Conservation (phyloP, 2,329 filamentous ascomycete genomes). For the Ceratocystis ficicola region DNA sequence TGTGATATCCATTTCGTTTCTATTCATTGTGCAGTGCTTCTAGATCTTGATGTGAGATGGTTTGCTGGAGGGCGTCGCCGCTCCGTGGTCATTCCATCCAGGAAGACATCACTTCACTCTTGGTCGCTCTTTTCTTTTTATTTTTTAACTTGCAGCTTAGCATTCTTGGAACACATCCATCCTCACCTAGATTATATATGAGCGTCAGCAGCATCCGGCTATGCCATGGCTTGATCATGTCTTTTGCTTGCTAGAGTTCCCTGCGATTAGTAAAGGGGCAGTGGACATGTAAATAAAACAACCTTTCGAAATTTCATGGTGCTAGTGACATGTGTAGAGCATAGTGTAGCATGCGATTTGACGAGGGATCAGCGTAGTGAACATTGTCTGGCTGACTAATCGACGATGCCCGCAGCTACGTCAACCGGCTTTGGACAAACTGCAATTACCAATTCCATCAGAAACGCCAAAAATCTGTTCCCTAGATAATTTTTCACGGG, state of each 20-base stretch:
- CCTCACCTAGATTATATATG: neutral
- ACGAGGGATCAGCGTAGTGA: neutral
- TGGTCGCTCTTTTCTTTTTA: neutral
- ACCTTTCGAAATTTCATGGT: neutral
- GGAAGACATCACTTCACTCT: neutral
- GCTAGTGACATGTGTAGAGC: neutral
- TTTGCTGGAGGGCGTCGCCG: neutral
- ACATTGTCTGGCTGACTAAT: too few species aligned
- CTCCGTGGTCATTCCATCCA: neutral
- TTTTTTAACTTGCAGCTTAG: constrained; percentile 8
- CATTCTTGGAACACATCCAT: neutral
- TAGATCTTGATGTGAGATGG: neutral
- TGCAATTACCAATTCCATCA: too few species aligned
- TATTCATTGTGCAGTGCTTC: constrained; percentile 3
- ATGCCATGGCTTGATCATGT: neutral
- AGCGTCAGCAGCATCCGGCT: neutral
- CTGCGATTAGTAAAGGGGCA: constrained; percentile 12
- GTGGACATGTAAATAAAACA: constrained; percentile 15
- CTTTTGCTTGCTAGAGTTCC: neutral
- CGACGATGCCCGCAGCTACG: too few species aligned
- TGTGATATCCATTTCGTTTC: constrained; percentile 12
- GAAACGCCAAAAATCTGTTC: too few species aligned
- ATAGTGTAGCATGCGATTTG: neutral
- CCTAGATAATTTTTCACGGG: too few species aligned
- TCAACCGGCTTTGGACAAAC: too few species aligned